phyloP scores from a whole-genome alignment of 176 grass and related monocot species.

The Carex myosuroides region DNA sequence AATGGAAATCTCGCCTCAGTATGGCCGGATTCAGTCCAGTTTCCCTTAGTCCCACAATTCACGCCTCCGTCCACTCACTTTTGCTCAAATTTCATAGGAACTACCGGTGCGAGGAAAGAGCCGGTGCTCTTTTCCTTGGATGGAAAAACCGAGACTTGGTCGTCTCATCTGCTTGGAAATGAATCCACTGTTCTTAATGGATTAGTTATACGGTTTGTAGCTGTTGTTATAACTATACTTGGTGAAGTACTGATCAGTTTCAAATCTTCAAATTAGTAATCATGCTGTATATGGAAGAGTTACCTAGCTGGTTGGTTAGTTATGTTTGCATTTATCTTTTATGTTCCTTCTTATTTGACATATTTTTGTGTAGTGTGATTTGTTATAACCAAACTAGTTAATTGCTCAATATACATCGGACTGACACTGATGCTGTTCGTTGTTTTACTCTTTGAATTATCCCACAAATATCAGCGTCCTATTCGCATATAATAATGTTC shows the following conservation, averaged over 20 bases:
- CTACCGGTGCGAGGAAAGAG: conserved; percentile 9
- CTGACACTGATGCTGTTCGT: not conserved
- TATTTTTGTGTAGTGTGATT: not conserved
- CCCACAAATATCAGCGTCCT: not conserved
- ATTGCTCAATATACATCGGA: not conserved
- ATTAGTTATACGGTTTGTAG: not conserved
- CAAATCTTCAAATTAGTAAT: not conserved
- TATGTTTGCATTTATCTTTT: not conserved
- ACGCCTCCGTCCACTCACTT: not conserved
- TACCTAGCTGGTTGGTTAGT: not conserved
- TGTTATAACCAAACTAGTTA: not conserved
- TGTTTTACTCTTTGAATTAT: not conserved
- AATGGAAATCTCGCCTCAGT: conserved; percentile 17
- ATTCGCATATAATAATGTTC: not conserved
- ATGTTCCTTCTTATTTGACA: not conserved
- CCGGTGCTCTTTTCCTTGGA: conserved; percentile 16
- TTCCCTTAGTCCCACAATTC: not conserved
- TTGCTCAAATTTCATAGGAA: conserved; percentile 13
- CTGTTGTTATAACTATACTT: not conserved
- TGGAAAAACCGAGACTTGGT: conserved; percentile 18
- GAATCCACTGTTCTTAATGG: not conserved
- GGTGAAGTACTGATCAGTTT: not conserved
- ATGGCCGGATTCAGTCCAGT: conserved; percentile 12
- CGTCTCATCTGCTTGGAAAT: conserved; percentile 22
- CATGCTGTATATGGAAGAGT: conserved; percentile 4